phyloP scores from a whole-genome alignment of 2,329 filamentous ascomycete genomes.

The Cladosporium sp. region DNA sequence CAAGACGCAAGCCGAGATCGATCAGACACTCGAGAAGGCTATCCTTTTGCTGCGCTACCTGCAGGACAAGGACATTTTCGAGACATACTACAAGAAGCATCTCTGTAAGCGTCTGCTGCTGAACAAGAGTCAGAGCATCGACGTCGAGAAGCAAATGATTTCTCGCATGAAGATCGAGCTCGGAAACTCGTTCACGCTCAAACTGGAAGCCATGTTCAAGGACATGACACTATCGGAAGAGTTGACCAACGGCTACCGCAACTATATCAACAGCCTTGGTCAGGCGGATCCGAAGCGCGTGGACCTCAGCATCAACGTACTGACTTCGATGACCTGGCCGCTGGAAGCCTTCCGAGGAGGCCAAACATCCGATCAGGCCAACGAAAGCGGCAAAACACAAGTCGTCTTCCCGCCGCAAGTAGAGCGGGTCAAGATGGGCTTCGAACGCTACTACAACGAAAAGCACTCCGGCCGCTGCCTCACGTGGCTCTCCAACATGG shows the following conservation, averaged over 20 bases:
- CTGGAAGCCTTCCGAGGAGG: constrained; percentile 71
- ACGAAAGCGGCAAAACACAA: constrained; percentile 29
- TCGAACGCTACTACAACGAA: constrained; percentile 80
- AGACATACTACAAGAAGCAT: constrained; percentile 97
- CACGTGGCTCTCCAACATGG: constrained; percentile 72
- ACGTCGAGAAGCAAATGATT: constrained; percentile 93
- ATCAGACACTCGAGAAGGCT: constrained; percentile 77
- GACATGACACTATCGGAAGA: constrained; percentile 87
- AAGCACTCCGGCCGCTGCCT: constrained; percentile 84
- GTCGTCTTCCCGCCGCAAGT: constrained; percentile 73
- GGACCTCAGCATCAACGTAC: constrained; percentile 75
- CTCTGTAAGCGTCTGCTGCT: constrained; percentile 80
- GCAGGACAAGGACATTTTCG: constrained; percentile 87
- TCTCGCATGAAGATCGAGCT: constrained; percentile 95
- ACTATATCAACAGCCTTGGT: constrained; percentile 56
- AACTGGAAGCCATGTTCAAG: constrained; percentile 96
- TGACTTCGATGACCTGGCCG: constrained; percentile 94
- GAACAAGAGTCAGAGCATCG: constrained; percentile 81
- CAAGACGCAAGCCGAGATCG: constrained; percentile 83
- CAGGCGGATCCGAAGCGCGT: constrained; percentile 56
- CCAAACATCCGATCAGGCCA: constrained; percentile 37
- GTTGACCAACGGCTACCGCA: constrained; percentile 69
- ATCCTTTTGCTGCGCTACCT: constrained; percentile 84
- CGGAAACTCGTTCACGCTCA: constrained; percentile 86
- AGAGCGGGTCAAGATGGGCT: constrained; percentile 70